A percentile compares a stretch with the other conserved stretches of the same genome.
phyloP scores from a whole-genome alignment of 306 rosid species.

The Geum urbanum region DNA sequence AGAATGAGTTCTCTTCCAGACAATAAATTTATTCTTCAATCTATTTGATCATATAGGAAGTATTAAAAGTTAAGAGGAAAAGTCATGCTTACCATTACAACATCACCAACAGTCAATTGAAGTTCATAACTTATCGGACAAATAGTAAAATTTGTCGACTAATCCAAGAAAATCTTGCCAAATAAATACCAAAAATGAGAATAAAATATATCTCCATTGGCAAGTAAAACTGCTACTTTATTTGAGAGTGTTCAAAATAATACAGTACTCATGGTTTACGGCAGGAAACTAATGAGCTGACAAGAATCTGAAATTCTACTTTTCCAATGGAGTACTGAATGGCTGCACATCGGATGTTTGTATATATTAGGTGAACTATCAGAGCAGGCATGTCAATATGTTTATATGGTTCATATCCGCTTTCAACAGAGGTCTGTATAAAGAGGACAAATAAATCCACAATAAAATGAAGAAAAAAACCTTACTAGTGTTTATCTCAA shows the following conservation, averaged over 20 bases:
- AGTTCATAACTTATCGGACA: constrained; percentile 82
- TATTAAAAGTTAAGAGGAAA: neutral
- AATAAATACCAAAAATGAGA: constrained; percentile 29
- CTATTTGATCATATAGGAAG: constrained; percentile 17
- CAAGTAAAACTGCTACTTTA: neutral
- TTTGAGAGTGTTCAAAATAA: neutral
- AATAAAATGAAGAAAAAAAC: constrained; percentile 32
- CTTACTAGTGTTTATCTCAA: constrained; percentile 83
- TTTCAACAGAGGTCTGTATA: neutral
- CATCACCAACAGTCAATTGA: constrained; percentile 87
- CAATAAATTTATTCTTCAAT: constrained; percentile 6
- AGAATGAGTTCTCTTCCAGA: constrained; percentile 90
- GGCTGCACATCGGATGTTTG: neutral
- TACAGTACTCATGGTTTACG: neutral
- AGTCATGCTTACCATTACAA: constrained; percentile 74
- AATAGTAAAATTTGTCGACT: constrained; percentile 89
- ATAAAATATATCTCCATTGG: constrained; percentile 12
- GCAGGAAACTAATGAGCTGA: neutral
- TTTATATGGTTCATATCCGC: neutral
- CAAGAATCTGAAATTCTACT: neutral
- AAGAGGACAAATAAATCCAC: neutral
- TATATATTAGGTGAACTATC: neutral
- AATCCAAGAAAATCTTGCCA: constrained; percentile 85
- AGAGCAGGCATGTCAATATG: neutral
- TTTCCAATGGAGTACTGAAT: neutral